These are phyloP conservation scores for Lasiodiplodia gonubiensis DNA, from an alignment of 2,329 filamentous ascomycete species.

Conservation along the genomic window DNA sequence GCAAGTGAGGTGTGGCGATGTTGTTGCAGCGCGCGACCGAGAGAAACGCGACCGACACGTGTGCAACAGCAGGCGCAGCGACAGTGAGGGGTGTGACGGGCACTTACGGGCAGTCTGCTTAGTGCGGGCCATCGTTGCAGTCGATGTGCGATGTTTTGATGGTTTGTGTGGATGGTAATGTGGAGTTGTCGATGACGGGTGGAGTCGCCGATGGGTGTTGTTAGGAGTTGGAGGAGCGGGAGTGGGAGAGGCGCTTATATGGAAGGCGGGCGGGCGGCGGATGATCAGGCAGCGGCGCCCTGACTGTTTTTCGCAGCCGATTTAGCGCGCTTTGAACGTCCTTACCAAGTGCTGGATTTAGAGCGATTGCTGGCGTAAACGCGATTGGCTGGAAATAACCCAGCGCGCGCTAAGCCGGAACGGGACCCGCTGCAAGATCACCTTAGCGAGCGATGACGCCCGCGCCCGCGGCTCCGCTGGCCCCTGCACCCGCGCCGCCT, in stretches of 20 bases:
- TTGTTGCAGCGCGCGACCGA: slow-evolving; percentile 21
- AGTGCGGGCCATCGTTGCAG: slow-evolving; percentile 57
- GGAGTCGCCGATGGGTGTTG: slow-evolving; percentile 35
- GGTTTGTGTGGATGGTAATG: slow-evolving; percentile 37
- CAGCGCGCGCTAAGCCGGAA: slow-evolving; percentile 24
- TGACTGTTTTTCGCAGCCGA: slow-evolving; percentile 24
- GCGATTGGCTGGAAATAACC: slow-evolving; percentile 28
- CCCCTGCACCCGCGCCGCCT: slow-evolving; percentile 4
- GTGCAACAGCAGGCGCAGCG: slow-evolving; percentile 32
- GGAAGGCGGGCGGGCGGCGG: slow-evolving; percentile 39
- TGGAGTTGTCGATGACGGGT: slow-evolving; percentile 29
- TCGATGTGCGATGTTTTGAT: slow-evolving; percentile 33
- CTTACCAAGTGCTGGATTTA: slow-evolving; percentile 32
- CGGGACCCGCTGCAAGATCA: slow-evolving; percentile 12
- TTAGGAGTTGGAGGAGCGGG: slow-evolving; percentile 43
- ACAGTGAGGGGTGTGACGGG: slow-evolving; percentile 34
- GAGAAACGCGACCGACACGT: slow-evolving; percentile 30
- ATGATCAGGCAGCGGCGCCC: slow-evolving; percentile 41
- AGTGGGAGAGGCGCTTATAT: slow-evolving; percentile 46
- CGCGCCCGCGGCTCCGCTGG: slow-evolving; percentile 3
- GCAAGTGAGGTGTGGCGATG: slow-evolving; percentile 28
- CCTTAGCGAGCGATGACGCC: slow-evolving; percentile 20
- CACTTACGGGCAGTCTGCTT: slow-evolving; percentile 63
- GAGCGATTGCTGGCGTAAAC: slow-evolving; percentile 8
- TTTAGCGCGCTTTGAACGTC: slow-evolving; percentile 32